These are phyloP conservation scores for Mucor saturninus DNA, from an alignment of 371 early-diverging fungal genomes.

Conservation along the genomic window DNA sequence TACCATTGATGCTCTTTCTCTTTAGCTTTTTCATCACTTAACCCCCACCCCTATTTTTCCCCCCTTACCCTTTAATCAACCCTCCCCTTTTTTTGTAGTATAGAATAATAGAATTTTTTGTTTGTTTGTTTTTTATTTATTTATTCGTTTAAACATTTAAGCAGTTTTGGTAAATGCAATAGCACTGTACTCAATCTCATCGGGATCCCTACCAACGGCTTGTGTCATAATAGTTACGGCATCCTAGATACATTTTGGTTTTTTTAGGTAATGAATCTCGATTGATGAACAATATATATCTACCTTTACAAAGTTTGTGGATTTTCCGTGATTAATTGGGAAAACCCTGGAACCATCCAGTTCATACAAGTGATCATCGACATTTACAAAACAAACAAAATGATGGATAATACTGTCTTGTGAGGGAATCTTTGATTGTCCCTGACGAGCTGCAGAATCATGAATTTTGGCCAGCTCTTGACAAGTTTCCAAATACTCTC, in stretches of 20 bases:
- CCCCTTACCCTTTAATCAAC: background rate
- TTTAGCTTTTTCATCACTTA: background rate
- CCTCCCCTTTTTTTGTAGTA: background rate
- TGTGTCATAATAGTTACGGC: constrained; percentile 68
- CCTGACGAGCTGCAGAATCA: constrained; percentile 62
- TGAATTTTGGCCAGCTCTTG: constrained; percentile 66
- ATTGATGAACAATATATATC: background rate
- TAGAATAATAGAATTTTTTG: background rate
- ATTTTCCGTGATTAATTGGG: constrained; percentile 86
- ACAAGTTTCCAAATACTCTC: constrained; percentile 66
- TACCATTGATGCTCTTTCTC: background rate
- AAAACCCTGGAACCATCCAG: constrained; percentile 83
- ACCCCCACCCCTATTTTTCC: background rate
- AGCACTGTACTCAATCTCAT: constrained; percentile 70
- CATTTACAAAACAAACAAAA: constrained; percentile 81
- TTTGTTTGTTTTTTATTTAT: background rate
- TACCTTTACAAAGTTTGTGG: constrained; percentile 65
- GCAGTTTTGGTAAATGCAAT: constrained; percentile 57
- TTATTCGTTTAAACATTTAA: background rate
- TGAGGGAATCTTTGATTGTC: constrained; percentile 80
- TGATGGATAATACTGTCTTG: constrained; percentile 82
- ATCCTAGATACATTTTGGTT: constrained; percentile 45
- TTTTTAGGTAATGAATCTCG: background rate
- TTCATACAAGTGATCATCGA: constrained; percentile 81
- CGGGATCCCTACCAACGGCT: constrained; percentile 77